Conservation (phyloP, 1,284 basidiomycete genomes). For the Leccinum angustisporum region DNA sequence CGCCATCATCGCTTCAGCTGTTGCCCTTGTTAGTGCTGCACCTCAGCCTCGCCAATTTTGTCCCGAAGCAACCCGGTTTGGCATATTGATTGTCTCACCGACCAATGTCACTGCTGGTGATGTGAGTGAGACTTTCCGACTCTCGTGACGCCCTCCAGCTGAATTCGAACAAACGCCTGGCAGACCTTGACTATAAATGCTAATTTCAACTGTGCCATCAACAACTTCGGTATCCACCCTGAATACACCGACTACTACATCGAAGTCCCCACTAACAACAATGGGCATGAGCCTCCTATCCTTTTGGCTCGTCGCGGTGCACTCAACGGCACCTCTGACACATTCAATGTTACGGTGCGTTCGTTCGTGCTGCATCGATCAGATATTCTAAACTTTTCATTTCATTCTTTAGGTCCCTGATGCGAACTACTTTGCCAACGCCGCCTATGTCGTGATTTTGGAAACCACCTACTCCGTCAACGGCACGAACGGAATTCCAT, state of each 20-base stretch:
- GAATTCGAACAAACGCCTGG: slow-evolving; percentile 1
- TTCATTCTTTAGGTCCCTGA: slow-evolving; percentile 22
- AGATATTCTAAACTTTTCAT: neutral
- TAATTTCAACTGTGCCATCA: slow-evolving; percentile 29
- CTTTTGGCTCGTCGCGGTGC: slow-evolving; percentile 26
- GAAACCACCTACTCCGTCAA: slow-evolving; percentile 28
- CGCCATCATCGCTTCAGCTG: slow-evolving; percentile 12
- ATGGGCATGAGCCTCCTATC: slow-evolving; percentile 32
- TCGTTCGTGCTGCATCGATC: neutral
- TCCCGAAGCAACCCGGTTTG: slow-evolving; percentile 26
- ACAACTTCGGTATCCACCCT: slow-evolving; percentile 18
- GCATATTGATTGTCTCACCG: slow-evolving; percentile 23
- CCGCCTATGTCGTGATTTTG: slow-evolving; percentile 6
- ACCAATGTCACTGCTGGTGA: slow-evolving; percentile 27
- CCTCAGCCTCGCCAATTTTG: slow-evolving; percentile 25
- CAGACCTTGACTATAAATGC: slow-evolving; percentile 11
- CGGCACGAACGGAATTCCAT: slow-evolving; percentile 24
- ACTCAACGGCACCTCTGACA: neutral
- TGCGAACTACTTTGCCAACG: slow-evolving; percentile 28
- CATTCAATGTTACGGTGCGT: neutral
- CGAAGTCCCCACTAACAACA: slow-evolving; percentile 33
- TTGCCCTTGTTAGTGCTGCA: slow-evolving; percentile 19
- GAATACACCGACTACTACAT: slow-evolving; percentile 35
- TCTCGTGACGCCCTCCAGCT: neutral
- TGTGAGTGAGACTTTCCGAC: slow-evolving; percentile 15